phyloP scores from a whole-genome alignment of 2,329 filamentous ascomycete genomes.

The Lasiodiplodia gonubiensis region DNA sequence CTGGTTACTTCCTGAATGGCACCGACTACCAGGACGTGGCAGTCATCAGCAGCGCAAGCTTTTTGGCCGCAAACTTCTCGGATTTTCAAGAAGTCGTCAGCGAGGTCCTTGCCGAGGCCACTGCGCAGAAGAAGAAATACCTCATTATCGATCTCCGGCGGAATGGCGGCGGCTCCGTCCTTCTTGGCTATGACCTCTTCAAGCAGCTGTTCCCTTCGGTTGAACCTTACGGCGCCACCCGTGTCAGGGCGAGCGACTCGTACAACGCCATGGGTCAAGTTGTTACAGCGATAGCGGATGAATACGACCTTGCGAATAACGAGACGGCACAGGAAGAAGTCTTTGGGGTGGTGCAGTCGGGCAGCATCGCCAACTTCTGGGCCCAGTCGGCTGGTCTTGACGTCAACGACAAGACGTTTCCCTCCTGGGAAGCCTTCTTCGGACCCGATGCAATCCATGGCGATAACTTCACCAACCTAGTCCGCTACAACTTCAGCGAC shows the following conservation, averaged over 20 bases:
- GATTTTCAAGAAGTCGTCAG: conserved; percentile 49
- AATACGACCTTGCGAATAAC: conserved; percentile 31
- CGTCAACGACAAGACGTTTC: conserved; percentile 38
- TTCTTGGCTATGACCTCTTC: conserved; percentile 54
- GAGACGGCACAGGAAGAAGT: conserved; percentile 37
- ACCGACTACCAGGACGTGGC: conserved; percentile 52
- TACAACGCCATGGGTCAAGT: conserved; percentile 41
- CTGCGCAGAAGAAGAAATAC: conserved; percentile 60
- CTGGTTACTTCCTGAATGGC: conserved; percentile 54
- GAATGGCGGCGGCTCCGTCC: conserved; percentile 63
- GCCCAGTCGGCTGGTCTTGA: conserved; percentile 43
- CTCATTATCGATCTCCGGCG: conserved; percentile 68
- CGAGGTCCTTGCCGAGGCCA: conserved; percentile 55
- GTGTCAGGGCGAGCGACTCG: conserved; percentile 54
- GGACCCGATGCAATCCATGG: conserved; percentile 42
- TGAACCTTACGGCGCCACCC: conserved; percentile 52
- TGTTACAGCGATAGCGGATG: conserved; percentile 37
- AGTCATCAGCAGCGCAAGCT: conserved; percentile 54
- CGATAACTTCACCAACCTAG: conserved; percentile 44
- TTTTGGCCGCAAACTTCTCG: conserved; percentile 39
- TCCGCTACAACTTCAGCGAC: conserved; percentile 35
- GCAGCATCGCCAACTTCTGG: conserved; percentile 37
- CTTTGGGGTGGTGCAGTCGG: conserved; percentile 30
- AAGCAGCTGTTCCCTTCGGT: conserved; percentile 59
- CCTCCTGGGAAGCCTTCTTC: conserved; percentile 45